phyloP scores from a whole-genome alignment of 306 rosid genomes.

The Lotus japonicus region DNA sequence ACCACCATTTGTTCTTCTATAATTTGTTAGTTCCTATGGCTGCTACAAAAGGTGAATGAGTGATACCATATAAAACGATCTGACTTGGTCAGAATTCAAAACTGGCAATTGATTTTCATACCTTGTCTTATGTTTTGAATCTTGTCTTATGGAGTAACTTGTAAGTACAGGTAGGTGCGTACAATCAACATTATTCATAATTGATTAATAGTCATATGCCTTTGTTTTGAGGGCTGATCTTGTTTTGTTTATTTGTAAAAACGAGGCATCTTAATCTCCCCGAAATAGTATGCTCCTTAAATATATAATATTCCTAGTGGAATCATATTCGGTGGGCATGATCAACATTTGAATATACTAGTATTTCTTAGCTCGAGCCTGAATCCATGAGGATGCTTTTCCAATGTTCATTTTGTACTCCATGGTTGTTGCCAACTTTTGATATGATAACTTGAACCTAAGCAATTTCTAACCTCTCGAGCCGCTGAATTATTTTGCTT shows the following conservation, averaged over 20 bases:
- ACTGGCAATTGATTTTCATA: conserved; percentile 22
- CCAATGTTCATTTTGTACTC: neutral
- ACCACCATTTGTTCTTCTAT: neutral
- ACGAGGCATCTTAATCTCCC: conserved; percentile 64
- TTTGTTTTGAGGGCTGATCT: conserved; percentile 27
- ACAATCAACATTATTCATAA: conserved; percentile 17
- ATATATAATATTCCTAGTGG: conserved; percentile 26
- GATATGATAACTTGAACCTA: neutral
- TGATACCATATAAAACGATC: conserved; percentile 28
- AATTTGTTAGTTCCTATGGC: neutral
- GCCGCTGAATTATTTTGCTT: neutral
- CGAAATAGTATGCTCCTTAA: conserved; percentile 35
- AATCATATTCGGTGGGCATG: conserved; percentile 20
- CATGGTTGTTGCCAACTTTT: neutral
- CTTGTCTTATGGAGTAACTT: conserved; percentile 22
- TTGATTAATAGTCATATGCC: conserved; percentile 26
- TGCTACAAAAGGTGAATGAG: conserved; percentile 25
- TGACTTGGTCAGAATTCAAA: conserved; percentile 36
- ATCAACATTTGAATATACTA: conserved; percentile 17
- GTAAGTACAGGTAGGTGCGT: conserved; percentile 19
- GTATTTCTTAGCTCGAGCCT: neutral
- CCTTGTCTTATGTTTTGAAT: conserved; percentile 32
- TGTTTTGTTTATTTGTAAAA: conserved; percentile 1
- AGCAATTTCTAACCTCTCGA: neutral
- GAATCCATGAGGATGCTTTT: neutral